These are phyloP conservation scores for Daedaleopsis sinensis DNA, from an alignment of 768 basidiomycete species.

Conservation along the genomic window DNA sequence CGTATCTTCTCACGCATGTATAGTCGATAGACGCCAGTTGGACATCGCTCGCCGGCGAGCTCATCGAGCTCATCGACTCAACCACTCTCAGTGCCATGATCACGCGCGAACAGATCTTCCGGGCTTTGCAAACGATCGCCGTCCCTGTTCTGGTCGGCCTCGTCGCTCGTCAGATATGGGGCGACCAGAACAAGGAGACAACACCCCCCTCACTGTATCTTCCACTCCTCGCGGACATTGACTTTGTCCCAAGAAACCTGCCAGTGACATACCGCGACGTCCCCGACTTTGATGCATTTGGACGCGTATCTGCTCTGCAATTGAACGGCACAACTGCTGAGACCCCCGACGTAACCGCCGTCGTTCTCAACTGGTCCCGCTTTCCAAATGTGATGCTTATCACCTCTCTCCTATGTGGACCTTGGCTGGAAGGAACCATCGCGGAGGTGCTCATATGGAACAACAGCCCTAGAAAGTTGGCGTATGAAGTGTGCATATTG, in stretches of 20 bases:
- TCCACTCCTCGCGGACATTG: conserved; percentile 24
- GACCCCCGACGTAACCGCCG: conserved; percentile 50
- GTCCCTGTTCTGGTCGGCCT: conserved; percentile 19
- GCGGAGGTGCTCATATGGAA: conserved; percentile 63
- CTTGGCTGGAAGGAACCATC: conserved; percentile 48
- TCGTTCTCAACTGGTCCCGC: conserved; percentile 71
- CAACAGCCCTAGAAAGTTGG: conserved; percentile 51
- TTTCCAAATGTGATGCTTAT: conserved; percentile 63
- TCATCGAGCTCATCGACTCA: conserved; percentile 6
- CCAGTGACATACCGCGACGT: conserved; percentile 19
- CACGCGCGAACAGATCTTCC: conserved; percentile 18
- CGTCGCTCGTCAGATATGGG: conserved; percentile 11
- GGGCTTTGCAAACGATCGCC: conserved; percentile 15
- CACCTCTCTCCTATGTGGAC: conserved; percentile 50
- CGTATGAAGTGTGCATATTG: conserved; percentile 42
- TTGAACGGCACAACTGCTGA: not conserved
- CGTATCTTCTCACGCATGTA: conserved; percentile 11
- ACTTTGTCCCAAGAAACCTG: conserved; percentile 19
- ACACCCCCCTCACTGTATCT: conserved; percentile 15
- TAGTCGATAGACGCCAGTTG: not conserved
- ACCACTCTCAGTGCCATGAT: conserved; percentile 3
- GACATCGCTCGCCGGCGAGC: not conserved
- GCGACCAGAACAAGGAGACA: conserved; percentile 6
- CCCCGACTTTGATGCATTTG: conserved; percentile 10
- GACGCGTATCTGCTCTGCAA: conserved; percentile 16